phyloP scores from a whole-genome alignment of 208 protist species.

The Polymyxa betae region DNA sequence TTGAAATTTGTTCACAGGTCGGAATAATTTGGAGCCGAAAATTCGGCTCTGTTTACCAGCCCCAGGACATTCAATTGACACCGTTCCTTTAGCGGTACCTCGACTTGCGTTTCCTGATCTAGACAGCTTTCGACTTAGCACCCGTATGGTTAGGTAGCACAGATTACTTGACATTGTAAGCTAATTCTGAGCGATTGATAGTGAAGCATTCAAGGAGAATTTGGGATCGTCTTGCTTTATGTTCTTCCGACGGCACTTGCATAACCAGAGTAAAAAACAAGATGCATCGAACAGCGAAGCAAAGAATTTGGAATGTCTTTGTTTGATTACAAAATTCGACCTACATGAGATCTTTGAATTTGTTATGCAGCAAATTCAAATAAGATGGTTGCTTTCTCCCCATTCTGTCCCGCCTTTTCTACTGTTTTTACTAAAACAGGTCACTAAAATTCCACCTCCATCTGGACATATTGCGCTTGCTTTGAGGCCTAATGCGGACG shows the following conservation, averaged over 20 bases:
- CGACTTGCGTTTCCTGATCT: background rate
- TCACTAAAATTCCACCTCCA: background rate
- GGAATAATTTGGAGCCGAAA: background rate
- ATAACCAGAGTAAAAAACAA: background rate
- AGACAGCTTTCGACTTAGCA: background rate
- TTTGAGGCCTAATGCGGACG: background rate
- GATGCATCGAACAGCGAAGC: background rate
- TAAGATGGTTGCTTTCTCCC: slow-evolving; percentile 3
- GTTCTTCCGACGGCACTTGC: slow-evolving; percentile 25
- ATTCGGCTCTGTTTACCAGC: background rate
- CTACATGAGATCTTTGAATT: background rate
- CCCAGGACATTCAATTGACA: slow-evolving; percentile 6
- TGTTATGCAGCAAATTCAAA: slow-evolving; percentile 28
- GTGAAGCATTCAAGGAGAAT: background rate
- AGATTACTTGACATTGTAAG: background rate
- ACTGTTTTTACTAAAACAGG: background rate
- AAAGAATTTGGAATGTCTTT: slow-evolving; percentile 1
- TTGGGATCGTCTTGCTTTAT: background rate
- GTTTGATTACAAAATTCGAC: slow-evolving; percentile 17
- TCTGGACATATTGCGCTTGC: slow-evolving; percentile 25
- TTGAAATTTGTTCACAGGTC: background rate
- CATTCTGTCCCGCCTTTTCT: slow-evolving; percentile 17
- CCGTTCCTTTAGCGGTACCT: background rate
- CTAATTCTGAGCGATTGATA: background rate
- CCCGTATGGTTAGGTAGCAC: background rate